Base-by-base conservation (phyloP, 768 basidiomycete species). In the Goffeauzyma gilvescens region DNA sequence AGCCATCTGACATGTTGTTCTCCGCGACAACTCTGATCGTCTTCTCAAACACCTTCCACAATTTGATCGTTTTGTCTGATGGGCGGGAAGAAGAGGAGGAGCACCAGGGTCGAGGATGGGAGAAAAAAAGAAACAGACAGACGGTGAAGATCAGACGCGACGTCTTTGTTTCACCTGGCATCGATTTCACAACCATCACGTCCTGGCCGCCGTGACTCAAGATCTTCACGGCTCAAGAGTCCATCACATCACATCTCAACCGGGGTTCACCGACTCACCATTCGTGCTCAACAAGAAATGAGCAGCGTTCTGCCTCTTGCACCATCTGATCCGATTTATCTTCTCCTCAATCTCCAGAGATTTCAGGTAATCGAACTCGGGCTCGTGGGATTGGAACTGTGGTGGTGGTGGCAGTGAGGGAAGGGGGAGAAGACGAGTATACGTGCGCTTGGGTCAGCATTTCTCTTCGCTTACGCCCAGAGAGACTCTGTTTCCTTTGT, bases 321-420 rank as follows among this genome's bases (percentile, higher is more conserved):
- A 95, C 93, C 93, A 98, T 65, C 87, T 85, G 75, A 98, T 98
- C 76, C 93, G 84, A 72, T 98, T 98, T 72, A 98, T 98, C 79
- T 98, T 98, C 74, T 98, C 93, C 68, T 98, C 93, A 66, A 98
- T 98, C 73, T 98, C 93, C 54, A 98, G 72, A 18, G 86, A 93
- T 72, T 98, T 98, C 60, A 98, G 78, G 66, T 98, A 98, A 70
- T 98, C 93, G 65, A 98, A 98, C 65, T 98, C 93, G 42, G 93
- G 93, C 65, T 98, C 93, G 65, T 98, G 93, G 34, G 85, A 89
- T 72, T 98, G 93, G 64, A 96, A 93, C 67, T 61, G 30, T 12
- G 10, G 33, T 7, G 33, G 18, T 12, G 33, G 33, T 8, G 18
- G 8, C 8, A 8, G 8, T 9, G 8, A 24, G 37, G 12, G 12